Base-by-base conservation (phyloP, 164 flowering plant species). In the Annona squamosa region DNA sequence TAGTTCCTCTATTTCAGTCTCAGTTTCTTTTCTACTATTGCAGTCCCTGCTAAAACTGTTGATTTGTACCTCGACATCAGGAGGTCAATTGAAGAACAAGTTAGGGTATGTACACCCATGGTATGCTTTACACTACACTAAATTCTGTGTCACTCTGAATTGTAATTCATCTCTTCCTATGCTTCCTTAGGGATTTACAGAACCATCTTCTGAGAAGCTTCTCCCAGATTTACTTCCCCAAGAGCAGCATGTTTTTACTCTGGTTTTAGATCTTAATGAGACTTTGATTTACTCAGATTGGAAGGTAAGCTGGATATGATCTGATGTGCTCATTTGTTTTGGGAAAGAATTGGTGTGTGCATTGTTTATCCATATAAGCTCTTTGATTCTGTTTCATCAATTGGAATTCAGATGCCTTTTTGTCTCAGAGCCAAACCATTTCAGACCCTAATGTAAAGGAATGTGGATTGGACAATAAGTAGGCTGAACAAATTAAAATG, bases 211-310 rank as follows among this genome's bases (percentile, higher is more conserved):
- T 71, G 99, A 94, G 67, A 92, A 91, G 88, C 96, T 94, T 78
- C 99, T 94, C 68, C 98, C 98, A 52, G 98, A 94, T 85, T 81
- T 94, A 85, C 88, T 78, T 77, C 99, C 98, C n/a, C 37, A 73
- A 70, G 98, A 91, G 75, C 92, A 88, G 62, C 88, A 87, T 79
- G 92, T 88, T 17, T 89, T 90, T 78, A 94, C 99, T 44, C 90
- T 94, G 77, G 99, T 94, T 74, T 80, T 94, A 19, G 97, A 94
- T 87, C 82, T 94, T n/a, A 88, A 89, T 74, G 97, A 92, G 82
- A 94, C 97, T 67, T 80, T 92, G 69, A 71, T 94, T 48, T 87
- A 89, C 78, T 89, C 93, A 73, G 93, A 91, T 75, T 92, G 99
- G 99, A 91, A 87, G 90, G 98, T 89, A 88, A 77, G 42, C 80